phyloP scores from a whole-genome alignment of 805 yeast genomes.

The Candida odintsovae region DNA sequence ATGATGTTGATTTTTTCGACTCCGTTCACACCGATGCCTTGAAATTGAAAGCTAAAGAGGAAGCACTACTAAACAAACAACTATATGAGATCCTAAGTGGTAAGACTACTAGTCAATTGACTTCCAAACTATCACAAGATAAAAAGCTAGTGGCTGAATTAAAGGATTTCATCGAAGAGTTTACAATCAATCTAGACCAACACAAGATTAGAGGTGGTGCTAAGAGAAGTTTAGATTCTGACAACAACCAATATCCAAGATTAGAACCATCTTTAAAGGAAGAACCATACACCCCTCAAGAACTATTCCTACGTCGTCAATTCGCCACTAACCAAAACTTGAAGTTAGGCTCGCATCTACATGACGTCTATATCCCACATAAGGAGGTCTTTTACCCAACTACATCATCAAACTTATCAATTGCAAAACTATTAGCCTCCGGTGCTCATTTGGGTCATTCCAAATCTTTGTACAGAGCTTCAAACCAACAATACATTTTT shows the following conservation, averaged over 20 bases:
- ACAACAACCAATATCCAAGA: slow-evolving; percentile 44
- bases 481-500: slow-evolving; percentile 79
- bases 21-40: slow-evolving; percentile 14
- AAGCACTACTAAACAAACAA: slow-evolving; percentile 14
- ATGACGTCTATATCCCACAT: slow-evolving; percentile 64
- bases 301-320: slow-evolving; percentile 67
- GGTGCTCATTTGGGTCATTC: slow-evolving; percentile 96
- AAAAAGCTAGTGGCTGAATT: slow-evolving; percentile 16
- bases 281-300: slow-evolving; percentile 72
- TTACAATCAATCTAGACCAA: slow-evolving; percentile 12
- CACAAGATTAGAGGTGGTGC: slow-evolving; percentile 11
- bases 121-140: slow-evolving; percentile 15
- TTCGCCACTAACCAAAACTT: slow-evolving; percentile 53
- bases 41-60: slow-evolving; percentile 12
- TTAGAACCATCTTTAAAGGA: slow-evolving; percentile 54
- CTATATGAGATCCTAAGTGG: slow-evolving; percentile 19
- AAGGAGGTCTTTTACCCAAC: slow-evolving; percentile 58
- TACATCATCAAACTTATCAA: slow-evolving; percentile 48
- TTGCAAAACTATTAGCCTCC: slow-evolving; percentile 75
- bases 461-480: slow-evolving; percentile 68
- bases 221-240: slow-evolving; percentile 2
- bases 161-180: slow-evolving; percentile 16
- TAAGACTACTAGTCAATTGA: slow-evolving; percentile 12
- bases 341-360: slow-evolving; percentile 55
- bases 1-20: slow-evolving; percentile 15